phyloP scores from a whole-genome alignment of 306 rosid species.

The Cicer judaicum region DNA sequence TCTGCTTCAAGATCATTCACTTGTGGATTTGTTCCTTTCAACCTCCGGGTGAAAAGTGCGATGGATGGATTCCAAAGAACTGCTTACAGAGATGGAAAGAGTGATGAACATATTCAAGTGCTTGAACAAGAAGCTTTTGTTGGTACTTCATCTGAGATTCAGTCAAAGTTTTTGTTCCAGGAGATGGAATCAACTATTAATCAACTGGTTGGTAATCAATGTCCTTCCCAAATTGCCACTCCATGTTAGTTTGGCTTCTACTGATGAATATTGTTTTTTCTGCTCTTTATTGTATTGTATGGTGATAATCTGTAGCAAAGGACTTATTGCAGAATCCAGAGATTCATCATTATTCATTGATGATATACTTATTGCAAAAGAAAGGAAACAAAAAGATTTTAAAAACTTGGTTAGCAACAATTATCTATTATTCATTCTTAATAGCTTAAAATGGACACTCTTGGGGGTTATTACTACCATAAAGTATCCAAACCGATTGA shows the following conservation, averaged over 20 bases:
- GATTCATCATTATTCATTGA: slow-evolving; percentile 8
- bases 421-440: neutral
- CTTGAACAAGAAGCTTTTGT: slow-evolving; percentile 57
- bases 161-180: slow-evolving; percentile 24
- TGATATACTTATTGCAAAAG: slow-evolving; percentile 1
- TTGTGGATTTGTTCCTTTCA: slow-evolving; percentile 36
- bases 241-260: neutral
- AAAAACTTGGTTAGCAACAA: neutral
- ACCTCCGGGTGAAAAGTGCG: slow-evolving; percentile 31
- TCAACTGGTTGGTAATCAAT: slow-evolving; percentile 38
- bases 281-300: neutral
- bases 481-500: neutral
- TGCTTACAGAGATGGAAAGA: slow-evolving; percentile 42
- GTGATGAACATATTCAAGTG: slow-evolving; percentile 51
- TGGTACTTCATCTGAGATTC: slow-evolving; percentile 49
- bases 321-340: neutral
- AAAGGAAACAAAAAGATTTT: slow-evolving; percentile 13
- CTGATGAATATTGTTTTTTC: neutral
- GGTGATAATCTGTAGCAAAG: neutral
- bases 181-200: slow-evolving; percentile 61
- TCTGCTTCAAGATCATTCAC: slow-evolving; percentile 44
- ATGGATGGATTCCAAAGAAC: slow-evolving; percentile 45
- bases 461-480: neutral
- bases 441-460: neutral
- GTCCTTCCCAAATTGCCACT: neutral